phyloP scores from a whole-genome alignment of 805 yeast species.

The Saturnispora hagleri region DNA sequence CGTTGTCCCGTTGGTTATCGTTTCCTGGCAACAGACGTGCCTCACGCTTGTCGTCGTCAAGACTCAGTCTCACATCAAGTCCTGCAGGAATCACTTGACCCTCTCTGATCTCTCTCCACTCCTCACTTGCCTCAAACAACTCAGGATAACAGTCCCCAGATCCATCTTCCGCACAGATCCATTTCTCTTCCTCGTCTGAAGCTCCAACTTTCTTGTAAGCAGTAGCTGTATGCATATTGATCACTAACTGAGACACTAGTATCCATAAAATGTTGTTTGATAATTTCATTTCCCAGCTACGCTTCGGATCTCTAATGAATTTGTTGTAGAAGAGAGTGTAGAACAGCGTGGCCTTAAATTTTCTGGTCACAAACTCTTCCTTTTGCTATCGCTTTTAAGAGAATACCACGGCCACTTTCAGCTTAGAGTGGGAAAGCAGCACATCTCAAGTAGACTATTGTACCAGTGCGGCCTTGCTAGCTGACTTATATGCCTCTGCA shows the following conservation, averaged over 20 bases:
- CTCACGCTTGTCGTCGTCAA: slow-evolving; percentile 61
- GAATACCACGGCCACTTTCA: too few relatives aligned
- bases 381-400: not conserved
- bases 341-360: not conserved
- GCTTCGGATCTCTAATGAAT: not conserved
- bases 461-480: too few relatives aligned
- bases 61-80: slow-evolving; percentile 60
- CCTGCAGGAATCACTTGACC: slow-evolving; percentile 82
- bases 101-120: slow-evolving; percentile 62
- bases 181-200: slow-evolving; percentile 9
- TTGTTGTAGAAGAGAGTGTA: not conserved
- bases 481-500: too few relatives aligned
- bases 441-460: too few relatives aligned
- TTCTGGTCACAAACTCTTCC: not conserved
- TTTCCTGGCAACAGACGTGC: slow-evolving; percentile 43
- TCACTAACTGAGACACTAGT: not conserved
- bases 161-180: slow-evolving; percentile 34
- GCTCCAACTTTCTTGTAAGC: not conserved
- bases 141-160: slow-evolving; percentile 52
- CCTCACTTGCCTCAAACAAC: slow-evolving; percentile 49
- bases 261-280: not conserved
- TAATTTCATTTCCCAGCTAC: not conserved
- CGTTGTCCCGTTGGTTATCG: not conserved
- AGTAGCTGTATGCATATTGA: not conserved
- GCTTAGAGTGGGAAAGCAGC: too few relatives aligned